Evolutionary conservation across 2,329 filamentous ascomycete species (phyloP).

Genomic region (Xylariaceae sp.): DNA sequence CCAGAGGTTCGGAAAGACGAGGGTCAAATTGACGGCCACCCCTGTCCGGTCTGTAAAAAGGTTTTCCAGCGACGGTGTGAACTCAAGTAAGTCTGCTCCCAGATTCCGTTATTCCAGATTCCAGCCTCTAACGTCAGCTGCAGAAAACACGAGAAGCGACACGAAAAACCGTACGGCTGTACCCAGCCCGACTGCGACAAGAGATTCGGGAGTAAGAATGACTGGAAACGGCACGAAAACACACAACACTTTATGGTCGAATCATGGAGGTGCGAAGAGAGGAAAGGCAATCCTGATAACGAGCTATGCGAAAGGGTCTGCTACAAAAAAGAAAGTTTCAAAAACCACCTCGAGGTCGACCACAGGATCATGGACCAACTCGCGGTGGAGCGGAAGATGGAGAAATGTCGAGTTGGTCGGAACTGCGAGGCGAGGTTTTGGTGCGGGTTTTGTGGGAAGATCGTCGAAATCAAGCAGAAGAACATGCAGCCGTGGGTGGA

Average conservation of each 20-base stretch:
- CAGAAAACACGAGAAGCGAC: constrained; percentile 82
- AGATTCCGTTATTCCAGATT: not conserved
- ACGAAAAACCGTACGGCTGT: constrained; percentile 77
- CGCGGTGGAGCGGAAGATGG: constrained; percentile 41
- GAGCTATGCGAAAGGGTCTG: constrained; percentile 55
- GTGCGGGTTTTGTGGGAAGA: constrained; percentile 75
- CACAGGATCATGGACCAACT: constrained; percentile 38
- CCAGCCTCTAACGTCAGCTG: constrained; percentile 18
- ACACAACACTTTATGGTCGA: constrained; percentile 71
- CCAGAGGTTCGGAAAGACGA: no score
- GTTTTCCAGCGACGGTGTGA: constrained; percentile 49
- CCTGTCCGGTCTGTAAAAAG: constrained; percentile 44
- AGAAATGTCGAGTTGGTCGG: constrained; percentile 57
- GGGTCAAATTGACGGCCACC: constrained; percentile 2
- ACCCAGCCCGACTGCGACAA: constrained; percentile 68
- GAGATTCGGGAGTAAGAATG: constrained; percentile 84
- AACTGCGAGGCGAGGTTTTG: constrained; percentile 68
- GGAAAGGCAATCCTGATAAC: constrained; percentile 15
- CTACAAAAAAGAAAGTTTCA: constrained; percentile 56
- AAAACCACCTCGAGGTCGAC: constrained; percentile 53
- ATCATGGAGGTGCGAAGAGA: constrained; percentile 64
- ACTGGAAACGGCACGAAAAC: constrained; percentile 89
- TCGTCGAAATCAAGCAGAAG: constrained; percentile 48
- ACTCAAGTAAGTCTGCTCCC: constrained; percentile 45
- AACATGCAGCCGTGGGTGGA: constrained; percentile 54